Base-by-base conservation (phyloP, 768 basidiomycete genomes). In the Termitomyces sp. region DNA sequence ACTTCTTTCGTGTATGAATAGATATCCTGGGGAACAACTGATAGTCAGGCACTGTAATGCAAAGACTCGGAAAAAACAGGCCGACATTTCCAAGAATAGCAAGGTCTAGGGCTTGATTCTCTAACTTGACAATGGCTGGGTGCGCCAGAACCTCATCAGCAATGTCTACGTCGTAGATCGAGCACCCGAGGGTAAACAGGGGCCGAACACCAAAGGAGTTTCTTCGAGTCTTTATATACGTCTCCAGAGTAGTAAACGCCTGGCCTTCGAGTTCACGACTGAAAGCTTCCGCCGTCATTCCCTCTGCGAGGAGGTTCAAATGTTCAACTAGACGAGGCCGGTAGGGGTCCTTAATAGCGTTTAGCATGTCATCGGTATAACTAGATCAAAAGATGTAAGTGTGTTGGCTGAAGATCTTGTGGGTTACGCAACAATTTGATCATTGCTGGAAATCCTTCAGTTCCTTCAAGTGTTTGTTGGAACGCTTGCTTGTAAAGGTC, bases 181-280 rank as follows among this genome's bases (percentile, higher is more conserved):
- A 56, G 9, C 54, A 49, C 27, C 49, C 49, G 46, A 56, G 3
- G 22, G 39, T 49, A 45, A 56, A 41, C 42, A 56, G 46, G 5
- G 54, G 54, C 7, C 43, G 54, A 7, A 50, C 16, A 31, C 54
- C 54, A 15, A 56, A 20, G 2, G 54, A 56, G 36, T 51, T 42
- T 23, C 54, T 44, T 20, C 54, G 54, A 23, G 54, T 33, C 2
- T 51, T 41, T 49, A 56, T 56, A 27, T 56, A 56, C 12, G 41
- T 42, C 6, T 51, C 49, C 16, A 56, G 40, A 11, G 42, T 50
- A 23, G 49, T 39, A 25, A 23, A 36, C 5, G 54, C 49, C 11
- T 20, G 36, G n/a, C n/a, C n/a, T n/a, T n/a, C n/a, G n/a, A n/a
- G n/a, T 41, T 56, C 54, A 20, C 54, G 54, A 56, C 50, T 49